These are phyloP conservation scores for Yamadazyma songkhlaensis DNA, from an alignment of 1,139 yeast species.

Conservation along the genomic window DNA sequence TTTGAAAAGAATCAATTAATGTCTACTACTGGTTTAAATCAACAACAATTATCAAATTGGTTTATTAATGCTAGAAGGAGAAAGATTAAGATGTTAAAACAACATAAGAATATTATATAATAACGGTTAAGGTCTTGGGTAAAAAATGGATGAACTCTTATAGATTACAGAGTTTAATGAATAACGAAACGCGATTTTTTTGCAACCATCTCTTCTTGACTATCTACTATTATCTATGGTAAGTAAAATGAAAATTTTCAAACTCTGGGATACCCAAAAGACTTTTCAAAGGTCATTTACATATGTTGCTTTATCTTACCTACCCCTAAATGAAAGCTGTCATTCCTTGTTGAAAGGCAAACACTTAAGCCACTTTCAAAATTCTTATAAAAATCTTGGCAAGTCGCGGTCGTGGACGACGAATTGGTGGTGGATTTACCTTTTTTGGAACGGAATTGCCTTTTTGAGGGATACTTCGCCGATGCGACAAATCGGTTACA, in stretches of 20 bases:
- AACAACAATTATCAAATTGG: slow-evolving; percentile 94
- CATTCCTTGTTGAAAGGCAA: background rate
- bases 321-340: background rate
- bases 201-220: background rate
- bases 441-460: too few species aligned
- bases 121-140: background rate
- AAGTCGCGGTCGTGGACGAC: background rate
- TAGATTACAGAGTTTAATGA: background rate
- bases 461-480: too few species aligned
- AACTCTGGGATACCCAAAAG: too few species aligned
- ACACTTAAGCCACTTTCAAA: background rate
- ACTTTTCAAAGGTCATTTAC: too few species aligned
- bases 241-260: too few species aligned
- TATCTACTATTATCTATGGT: background rate
- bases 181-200: background rate
- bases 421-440: too few species aligned
- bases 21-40: slow-evolving; percentile 79
- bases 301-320: too few species aligned
- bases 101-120: slow-evolving; percentile 19
- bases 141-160: background rate
- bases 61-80: slow-evolving; percentile 93
- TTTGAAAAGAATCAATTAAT: slow-evolving; percentile 82
- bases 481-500: too few species aligned
- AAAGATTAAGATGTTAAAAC: slow-evolving; percentile 54
- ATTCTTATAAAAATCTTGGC: slow-evolving; percentile 3